Base-by-base conservation (phyloP, 257 asterid species). In the Ajuga chamaepitys region DNA sequence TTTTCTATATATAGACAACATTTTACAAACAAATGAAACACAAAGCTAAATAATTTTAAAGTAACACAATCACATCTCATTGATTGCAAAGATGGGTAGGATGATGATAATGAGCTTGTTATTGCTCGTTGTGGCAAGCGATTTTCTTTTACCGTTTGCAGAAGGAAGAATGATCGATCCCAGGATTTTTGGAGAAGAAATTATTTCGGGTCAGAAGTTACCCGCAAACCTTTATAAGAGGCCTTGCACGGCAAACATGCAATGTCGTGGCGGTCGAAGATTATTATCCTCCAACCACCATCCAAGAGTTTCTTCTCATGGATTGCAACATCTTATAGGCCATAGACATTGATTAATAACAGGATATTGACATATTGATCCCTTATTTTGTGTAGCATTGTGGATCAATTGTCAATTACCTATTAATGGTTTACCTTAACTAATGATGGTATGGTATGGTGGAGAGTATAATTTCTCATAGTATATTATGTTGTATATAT, bases 231-330 rank as follows among this genome's bases (percentile, higher is more conserved):
- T 22, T 7, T 21, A 62, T 40, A 1, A 0, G 16, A 32, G 44
- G 44, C 1, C 1, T 9, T 70, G 75, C 70, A 8, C 1, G 3
- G 9, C 38, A 7, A 7, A 7, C 9, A 2, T 1, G 12, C 50
- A 7, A 28, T 42, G 65, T 18, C 67, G 67, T 0, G 11, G 28
- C 0, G 9, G 14, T 9, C 47, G 76, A 9, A 47, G 46, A 28
- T 12, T 71, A 18, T 45, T 71, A 26, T 5, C 13, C 10, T 0
- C 5, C 37, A 34, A 41, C 9, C 32, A 21, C 11, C 30, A 24
- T 5, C 77, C 77, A 5, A 24, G 50, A 21, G 56, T 72, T 64
- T 71, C 76, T 17, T 8, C 56, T 17, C 72, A 72, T 38, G 77
- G 77, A 1, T 16, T 57, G 28, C 77, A 72, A 56, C 37, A 57